phyloP scores from a whole-genome alignment of 305 asterid genomes.

The Fraxinus nigra region DNA sequence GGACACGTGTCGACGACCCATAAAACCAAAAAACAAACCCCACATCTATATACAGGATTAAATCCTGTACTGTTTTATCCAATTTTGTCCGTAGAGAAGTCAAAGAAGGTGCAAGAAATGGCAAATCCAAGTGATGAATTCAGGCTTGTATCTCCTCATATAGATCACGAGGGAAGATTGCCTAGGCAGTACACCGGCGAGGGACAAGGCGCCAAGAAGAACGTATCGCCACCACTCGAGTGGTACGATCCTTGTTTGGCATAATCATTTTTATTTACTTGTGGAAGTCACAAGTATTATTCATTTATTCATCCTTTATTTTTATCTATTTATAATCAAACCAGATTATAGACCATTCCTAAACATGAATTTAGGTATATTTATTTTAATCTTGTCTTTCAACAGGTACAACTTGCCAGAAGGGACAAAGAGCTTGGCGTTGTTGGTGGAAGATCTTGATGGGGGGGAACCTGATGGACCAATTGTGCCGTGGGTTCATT shows the following conservation, averaged over 20 bases:
- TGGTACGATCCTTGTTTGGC: conserved; percentile 36
- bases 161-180: conserved; percentile 53
- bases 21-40: not conserved
- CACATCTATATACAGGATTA: no score
- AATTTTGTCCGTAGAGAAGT: not conserved
- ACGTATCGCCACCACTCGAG: conserved; percentile 70
- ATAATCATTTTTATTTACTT: no score
- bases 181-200: conserved; percentile 73
- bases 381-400: not conserved
- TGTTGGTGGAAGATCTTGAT: conserved; percentile 66
- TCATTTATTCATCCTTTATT: no score
- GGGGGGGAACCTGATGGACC: conserved; percentile 71
- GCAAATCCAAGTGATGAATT: conserved; percentile 58
- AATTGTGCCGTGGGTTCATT: conserved; percentile 47
- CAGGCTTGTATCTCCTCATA: conserved; percentile 46
- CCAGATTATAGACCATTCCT: not conserved
- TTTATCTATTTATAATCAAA: no score
- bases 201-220: conserved; percentile 72
- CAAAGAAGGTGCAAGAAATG: conserved; percentile 26
- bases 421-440: conserved; percentile 55
- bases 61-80: not conserved
- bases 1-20: conserved; percentile 26
- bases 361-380: not conserved
- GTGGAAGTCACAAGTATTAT: no score
- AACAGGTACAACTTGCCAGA: conserved; percentile 55